phyloP scores from a whole-genome alignment of 2,329 filamentous ascomycete species.

The Colletotrichum sp. region DNA sequence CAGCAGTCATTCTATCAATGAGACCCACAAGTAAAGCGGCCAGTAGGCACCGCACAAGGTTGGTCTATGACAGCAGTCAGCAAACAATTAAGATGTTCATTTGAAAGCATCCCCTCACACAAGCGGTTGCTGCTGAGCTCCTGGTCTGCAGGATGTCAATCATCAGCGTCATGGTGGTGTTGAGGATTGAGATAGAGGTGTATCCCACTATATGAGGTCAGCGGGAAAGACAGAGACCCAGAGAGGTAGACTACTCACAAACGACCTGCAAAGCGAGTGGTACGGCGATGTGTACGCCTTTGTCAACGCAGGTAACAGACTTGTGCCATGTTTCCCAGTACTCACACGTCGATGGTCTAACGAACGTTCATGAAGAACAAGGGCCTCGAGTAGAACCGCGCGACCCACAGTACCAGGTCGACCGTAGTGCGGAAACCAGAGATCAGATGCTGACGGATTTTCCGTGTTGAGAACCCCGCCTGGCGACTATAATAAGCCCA shows the following conservation, averaged over 20 bases:
- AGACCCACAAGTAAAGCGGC: conserved; percentile 30
- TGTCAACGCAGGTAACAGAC: conserved; percentile 21
- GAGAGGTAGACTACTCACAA: conserved; percentile 16
- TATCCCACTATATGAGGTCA: conserved; percentile 26
- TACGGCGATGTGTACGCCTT: conserved; percentile 25
- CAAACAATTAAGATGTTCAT: not conserved
- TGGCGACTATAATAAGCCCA: too few species aligned
- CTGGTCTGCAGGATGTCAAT: conserved; percentile 33
- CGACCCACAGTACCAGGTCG: too few species aligned
- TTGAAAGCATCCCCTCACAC: conserved; percentile 12
- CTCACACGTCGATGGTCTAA: too few species aligned
- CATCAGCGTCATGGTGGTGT: conserved; percentile 35
- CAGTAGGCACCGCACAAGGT: conserved; percentile 32
- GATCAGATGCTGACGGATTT: too few species aligned
- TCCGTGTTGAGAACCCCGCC: too few species aligned
- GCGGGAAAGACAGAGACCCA: not conserved
- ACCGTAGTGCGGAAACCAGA: too few species aligned
- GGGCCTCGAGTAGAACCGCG: too few species aligned
- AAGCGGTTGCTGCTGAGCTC: conserved; percentile 33
- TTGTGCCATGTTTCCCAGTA: too few species aligned
- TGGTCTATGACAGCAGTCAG: conserved; percentile 24
- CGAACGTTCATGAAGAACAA: too few species aligned
- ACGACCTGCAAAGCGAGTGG: conserved; percentile 29
- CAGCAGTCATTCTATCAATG: conserved; percentile 29
- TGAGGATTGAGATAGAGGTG: conserved; percentile 33